Conservation (phyloP, 2,329 filamentous ascomycete species). For the Dichotomopilus funicola region DNA sequence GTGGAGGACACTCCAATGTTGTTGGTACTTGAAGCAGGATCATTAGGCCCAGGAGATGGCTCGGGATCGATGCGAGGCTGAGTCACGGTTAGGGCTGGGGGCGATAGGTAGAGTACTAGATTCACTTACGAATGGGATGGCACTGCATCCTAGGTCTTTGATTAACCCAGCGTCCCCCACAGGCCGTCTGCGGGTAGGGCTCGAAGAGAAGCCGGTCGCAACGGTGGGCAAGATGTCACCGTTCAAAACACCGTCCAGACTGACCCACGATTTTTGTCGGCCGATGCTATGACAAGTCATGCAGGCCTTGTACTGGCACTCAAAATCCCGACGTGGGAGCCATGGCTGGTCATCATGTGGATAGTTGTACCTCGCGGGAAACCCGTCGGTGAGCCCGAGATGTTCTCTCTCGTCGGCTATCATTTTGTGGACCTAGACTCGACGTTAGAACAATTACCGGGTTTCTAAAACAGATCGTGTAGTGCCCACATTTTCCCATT, state of each 20-base stretch:
- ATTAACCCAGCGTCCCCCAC: slow-evolving; percentile 35
- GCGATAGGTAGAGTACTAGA: neutral
- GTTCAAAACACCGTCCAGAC: slow-evolving; percentile 43
- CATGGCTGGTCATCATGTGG: slow-evolving; percentile 18
- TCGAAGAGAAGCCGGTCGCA: slow-evolving; percentile 48
- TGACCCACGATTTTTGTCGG: slow-evolving; percentile 41
- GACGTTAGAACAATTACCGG: slow-evolving; percentile 2
- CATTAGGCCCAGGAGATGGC: too few species aligned
- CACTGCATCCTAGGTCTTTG: slow-evolving; percentile 35
- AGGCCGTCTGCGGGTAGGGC: slow-evolving; percentile 38
- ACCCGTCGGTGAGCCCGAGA: neutral
- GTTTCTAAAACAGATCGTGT: neutral
- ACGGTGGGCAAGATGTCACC: slow-evolving; percentile 45
- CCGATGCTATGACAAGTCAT: slow-evolving; percentile 40
- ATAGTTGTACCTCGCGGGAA: slow-evolving; percentile 9
- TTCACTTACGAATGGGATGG: slow-evolving; percentile 32
- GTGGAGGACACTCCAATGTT: too few species aligned
- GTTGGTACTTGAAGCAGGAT: too few species aligned
- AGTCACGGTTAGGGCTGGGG: slow-evolving; percentile 9
- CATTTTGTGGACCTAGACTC: slow-evolving; percentile 28
- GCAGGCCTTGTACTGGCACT: slow-evolving; percentile 48
- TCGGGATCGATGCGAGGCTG: slow-evolving; percentile 11
- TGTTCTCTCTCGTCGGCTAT: slow-evolving; percentile 25
- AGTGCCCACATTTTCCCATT: slow-evolving; percentile 42
- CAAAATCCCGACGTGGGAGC: slow-evolving; percentile 27